A percentile compares a stretch with the other conserved stretches of the same genome.
Evolutionary conservation across 345 rosid species (phyloP).

Genomic region (Carallia brachiata): DNA sequence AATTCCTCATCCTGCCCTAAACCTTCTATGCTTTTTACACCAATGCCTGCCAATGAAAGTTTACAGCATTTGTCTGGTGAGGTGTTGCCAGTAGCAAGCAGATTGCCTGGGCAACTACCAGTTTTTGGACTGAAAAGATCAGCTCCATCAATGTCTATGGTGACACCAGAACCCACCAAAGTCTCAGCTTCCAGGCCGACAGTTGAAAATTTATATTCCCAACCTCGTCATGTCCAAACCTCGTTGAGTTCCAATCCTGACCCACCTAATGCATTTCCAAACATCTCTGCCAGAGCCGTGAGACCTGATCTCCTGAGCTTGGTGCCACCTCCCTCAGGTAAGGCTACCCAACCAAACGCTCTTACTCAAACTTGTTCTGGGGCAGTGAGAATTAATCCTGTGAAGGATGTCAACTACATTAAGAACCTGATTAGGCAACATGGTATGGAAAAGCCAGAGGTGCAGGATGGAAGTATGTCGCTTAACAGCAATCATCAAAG

Average conservation of each 20-base stretch:
- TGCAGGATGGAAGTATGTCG: constrained; percentile 6
- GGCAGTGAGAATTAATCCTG: constrained; percentile 13
- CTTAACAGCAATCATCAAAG: constrained; percentile 12
- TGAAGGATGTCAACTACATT: constrained; percentile 47
- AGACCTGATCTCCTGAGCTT: not conserved
- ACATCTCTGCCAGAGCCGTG: not conserved
- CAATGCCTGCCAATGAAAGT: constrained; percentile 9
- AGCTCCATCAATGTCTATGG: constrained; percentile 23
- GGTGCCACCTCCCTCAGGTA: constrained; percentile 15
- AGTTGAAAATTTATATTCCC: constrained; percentile 10
- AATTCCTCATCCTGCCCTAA: not conserved
- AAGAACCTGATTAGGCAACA: constrained; percentile 67
- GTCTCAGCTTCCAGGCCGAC: constrained; percentile 2
- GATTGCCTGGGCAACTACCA: constrained; percentile 8
- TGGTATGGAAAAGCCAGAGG: constrained; percentile 43
- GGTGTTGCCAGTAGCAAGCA: constrained; percentile 13
- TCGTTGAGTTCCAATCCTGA: not conserved
- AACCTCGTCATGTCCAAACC: constrained; percentile 14
- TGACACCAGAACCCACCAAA: not conserved
- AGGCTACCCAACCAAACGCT: constrained; percentile 17
- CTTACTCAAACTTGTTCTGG: constrained; percentile 8
- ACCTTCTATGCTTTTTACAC: not conserved
- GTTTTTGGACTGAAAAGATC: constrained; percentile 14
- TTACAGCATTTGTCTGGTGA: constrained; percentile 14
- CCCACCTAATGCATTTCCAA: not conserved